These are phyloP conservation scores for Scheffersomyces segobiensis DNA, from an alignment of 1,139 yeast species.

Conservation along the genomic window DNA sequence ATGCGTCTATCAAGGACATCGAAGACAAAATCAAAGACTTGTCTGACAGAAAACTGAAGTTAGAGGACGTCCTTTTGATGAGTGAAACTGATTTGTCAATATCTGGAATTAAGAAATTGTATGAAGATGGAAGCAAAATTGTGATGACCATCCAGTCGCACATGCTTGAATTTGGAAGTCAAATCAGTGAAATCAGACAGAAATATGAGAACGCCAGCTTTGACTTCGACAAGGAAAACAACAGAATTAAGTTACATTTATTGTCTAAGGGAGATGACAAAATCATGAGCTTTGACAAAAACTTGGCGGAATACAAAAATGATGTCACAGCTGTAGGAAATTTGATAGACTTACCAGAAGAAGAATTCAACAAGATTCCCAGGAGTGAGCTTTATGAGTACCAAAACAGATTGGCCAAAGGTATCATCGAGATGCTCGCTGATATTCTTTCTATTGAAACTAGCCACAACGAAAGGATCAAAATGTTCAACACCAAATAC, in stretches of 20 bases:
- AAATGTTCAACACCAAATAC: constrained; percentile 34
- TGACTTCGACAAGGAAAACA: constrained; percentile 52
- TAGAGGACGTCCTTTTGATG: constrained; percentile 26
- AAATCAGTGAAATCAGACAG: constrained; percentile 39
- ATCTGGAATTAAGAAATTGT: constrained; percentile 37
- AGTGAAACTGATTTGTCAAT: constrained; percentile 33
- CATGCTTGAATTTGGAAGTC: constrained; percentile 46
- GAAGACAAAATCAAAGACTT: constrained; percentile 25
- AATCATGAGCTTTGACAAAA: constrained; percentile 33
- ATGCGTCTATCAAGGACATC: constrained; percentile 47
- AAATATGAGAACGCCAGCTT: constrained; percentile 43
- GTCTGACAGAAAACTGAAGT: constrained; percentile 17
- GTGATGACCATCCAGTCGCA: constrained; percentile 45
- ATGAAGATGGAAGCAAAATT: constrained; percentile 39
- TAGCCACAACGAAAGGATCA: constrained; percentile 42
- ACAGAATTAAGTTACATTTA: constrained; percentile 34
- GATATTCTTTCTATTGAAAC: constrained; percentile 34
- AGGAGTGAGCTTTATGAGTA: constrained; percentile 36
- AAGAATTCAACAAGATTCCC: constrained; percentile 24
- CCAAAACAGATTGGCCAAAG: constrained; percentile 33
- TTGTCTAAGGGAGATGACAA: constrained; percentile 37
- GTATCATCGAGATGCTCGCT: constrained; percentile 34
- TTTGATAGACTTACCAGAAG: constrained; percentile 26
- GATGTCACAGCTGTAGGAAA: constrained; percentile 30
- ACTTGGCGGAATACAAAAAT: constrained; percentile 35